phyloP scores from a whole-genome alignment of 805 yeast genomes.

The Peterozyma toletana region DNA sequence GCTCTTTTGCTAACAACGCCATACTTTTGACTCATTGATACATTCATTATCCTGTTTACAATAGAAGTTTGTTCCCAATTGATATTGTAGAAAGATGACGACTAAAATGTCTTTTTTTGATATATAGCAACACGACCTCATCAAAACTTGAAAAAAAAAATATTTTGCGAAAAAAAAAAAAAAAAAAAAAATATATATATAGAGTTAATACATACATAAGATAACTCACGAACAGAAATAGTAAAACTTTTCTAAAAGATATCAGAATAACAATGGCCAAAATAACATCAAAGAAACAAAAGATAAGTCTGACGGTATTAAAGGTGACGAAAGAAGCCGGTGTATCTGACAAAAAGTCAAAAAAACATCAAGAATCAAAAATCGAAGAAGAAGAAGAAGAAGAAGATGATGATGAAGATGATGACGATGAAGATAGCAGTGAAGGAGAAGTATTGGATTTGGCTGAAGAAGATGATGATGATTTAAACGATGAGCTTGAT shows the following conservation, averaged over 20 bases:
- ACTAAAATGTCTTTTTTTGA: too few species aligned
- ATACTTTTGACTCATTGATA: too few species aligned
- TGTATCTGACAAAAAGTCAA: background rate
- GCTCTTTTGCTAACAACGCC: too few species aligned
- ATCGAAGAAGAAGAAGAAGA: conserved; percentile 14
- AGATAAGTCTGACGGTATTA: background rate
- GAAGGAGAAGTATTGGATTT: background rate
- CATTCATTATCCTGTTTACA: too few species aligned
- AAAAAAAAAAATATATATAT: background rate
- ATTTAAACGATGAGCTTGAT: conserved; percentile 13
- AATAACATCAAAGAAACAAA: background rate
- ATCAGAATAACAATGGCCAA: background rate
- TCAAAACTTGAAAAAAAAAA: too few species aligned
- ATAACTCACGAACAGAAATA: too few species aligned
- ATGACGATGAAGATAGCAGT: conserved; percentile 5
- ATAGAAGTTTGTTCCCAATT: too few species aligned
- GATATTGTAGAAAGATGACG: too few species aligned
- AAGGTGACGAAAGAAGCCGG: background rate
- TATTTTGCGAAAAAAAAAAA: background rate
- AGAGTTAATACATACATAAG: too few species aligned
- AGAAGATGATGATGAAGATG: conserved; percentile 7
- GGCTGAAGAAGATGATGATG: conserved; percentile 18
- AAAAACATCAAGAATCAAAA: conserved; percentile 1
- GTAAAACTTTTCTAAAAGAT: background rate
- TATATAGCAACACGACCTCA: too few species aligned